Conservation (phyloP, 1,284 basidiomycete genomes). For the Sporisorium iseilematis-ciliati region DNA sequence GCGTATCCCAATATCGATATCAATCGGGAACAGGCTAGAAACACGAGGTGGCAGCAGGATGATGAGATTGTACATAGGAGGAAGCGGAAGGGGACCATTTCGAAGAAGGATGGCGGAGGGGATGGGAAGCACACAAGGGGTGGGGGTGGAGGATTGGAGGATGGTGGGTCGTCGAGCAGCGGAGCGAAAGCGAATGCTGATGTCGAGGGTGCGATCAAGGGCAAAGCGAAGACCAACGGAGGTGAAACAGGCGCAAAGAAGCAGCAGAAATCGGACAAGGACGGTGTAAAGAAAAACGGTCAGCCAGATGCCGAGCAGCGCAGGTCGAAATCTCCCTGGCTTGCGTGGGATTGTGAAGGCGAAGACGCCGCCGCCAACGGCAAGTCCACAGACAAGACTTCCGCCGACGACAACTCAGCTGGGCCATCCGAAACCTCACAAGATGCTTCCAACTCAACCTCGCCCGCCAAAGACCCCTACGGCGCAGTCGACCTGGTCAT, state of each 20-base stretch:
- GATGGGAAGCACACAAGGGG: slow-evolving; percentile 13
- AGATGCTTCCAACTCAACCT: background rate
- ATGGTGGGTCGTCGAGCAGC: slow-evolving; percentile 8
- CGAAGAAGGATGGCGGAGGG: slow-evolving; percentile 25
- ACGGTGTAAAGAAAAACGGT: background rate
- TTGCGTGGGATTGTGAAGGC: slow-evolving; percentile 32
- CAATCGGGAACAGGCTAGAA: slow-evolving; percentile 75
- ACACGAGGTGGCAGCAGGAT: slow-evolving; percentile 43
- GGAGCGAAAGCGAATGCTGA: background rate
- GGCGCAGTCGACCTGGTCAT: slow-evolving; percentile 60
- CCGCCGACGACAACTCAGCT: background rate
- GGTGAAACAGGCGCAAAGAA: background rate
- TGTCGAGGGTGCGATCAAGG: slow-evolving; percentile 3
- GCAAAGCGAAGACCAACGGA: slow-evolving; percentile 22
- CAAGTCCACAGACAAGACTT: background rate
- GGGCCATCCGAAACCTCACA: background rate
- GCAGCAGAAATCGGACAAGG: background rate
- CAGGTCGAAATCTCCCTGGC: slow-evolving; percentile 38
- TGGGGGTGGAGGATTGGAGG: background rate
- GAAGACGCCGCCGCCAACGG: background rate
- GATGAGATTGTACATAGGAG: slow-evolving; percentile 52
- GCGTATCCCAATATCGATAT: slow-evolving; percentile 90
- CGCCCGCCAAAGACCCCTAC: slow-evolving; percentile 28
- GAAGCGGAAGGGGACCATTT: slow-evolving; percentile 34
- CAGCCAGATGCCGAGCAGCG: slow-evolving; percentile 4